A percentile compares a stretch with the other conserved stretches of the same genome.
phyloP scores from a whole-genome alignment of 495 filamentous ascomycete species.

The Chaetomium fimeti region DNA sequence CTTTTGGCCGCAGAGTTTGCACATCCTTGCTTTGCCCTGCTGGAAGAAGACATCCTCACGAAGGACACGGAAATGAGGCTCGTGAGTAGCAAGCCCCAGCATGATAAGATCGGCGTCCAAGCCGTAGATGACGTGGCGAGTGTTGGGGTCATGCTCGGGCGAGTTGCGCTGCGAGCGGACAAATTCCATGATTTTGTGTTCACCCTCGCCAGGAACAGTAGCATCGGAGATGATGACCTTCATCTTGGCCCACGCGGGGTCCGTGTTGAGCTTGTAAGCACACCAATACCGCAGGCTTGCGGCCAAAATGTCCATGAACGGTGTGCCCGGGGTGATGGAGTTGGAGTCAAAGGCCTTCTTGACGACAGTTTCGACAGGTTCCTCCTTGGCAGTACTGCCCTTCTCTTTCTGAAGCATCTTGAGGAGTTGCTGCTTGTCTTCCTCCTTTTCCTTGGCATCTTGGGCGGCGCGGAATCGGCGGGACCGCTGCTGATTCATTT shows the following conservation, averaged over 20 bases:
- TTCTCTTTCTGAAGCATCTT: slow-evolving; percentile 76
- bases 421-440: slow-evolving; percentile 80
- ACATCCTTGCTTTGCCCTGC: slow-evolving; percentile 74
- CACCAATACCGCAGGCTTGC: slow-evolving; percentile 92
- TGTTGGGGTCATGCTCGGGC: slow-evolving; percentile 93
- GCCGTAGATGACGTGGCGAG: slow-evolving; percentile 91
- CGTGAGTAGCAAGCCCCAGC: slow-evolving; percentile 94
- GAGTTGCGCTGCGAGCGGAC: slow-evolving; percentile 87
- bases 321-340: slow-evolving; percentile 95
- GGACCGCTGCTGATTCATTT: slow-evolving; percentile 97
- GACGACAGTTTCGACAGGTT: slow-evolving; percentile 60
- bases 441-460: slow-evolving; percentile 91
- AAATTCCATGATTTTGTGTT: slow-evolving; percentile 99
- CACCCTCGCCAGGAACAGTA: slow-evolving; percentile 94
- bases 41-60: slow-evolving; percentile 97
- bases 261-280: slow-evolving; percentile 93
- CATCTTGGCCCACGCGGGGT: slow-evolving; percentile 93
- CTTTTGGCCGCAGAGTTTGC: slow-evolving; percentile 83
- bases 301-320: slow-evolving; percentile 97
- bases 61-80: slow-evolving; percentile 94
- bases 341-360: slow-evolving; percentile 98
- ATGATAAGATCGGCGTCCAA: slow-evolving; percentile 98
- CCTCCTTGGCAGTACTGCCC: slow-evolving; percentile 58
- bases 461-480: slow-evolving; percentile 88
- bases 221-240: slow-evolving; percentile 99